Evolutionary conservation across 768 basidiomycete genomes (phyloP).

Genomic region (Chalciporus sphaerocephalus): DNA sequence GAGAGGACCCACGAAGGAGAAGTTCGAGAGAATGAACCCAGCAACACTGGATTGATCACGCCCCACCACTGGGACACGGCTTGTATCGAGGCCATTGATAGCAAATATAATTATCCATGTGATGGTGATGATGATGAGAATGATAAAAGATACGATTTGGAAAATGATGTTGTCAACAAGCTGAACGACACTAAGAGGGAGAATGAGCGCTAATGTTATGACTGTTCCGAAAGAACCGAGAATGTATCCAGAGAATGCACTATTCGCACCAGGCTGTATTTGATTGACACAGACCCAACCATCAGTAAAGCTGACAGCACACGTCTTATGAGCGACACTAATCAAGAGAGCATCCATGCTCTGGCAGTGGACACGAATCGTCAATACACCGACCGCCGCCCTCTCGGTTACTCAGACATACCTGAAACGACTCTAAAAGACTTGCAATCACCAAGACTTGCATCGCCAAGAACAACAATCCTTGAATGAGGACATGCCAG

Average conservation of each 20-base stretch:
- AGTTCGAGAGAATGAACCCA: constrained; percentile 24
- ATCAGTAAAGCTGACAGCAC: constrained; percentile 21
- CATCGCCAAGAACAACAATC: constrained; percentile 18
- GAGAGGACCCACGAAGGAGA: constrained; percentile 18
- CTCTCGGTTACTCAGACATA: not conserved
- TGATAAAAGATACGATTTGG: constrained; percentile 20
- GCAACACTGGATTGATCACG: constrained; percentile 17
- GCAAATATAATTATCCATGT: constrained; percentile 17
- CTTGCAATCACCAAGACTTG: constrained; percentile 22
- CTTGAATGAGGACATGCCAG: constrained; percentile 21
- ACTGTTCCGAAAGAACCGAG: constrained; percentile 23
- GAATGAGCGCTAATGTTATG: constrained; percentile 13
- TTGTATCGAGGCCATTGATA: constrained; percentile 8
- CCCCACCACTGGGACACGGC: constrained; percentile 14
- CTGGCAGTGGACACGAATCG: constrained; percentile 3
- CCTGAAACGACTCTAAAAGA: constrained; percentile 25
- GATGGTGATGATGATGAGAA: constrained; percentile 18
- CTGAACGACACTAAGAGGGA: constrained; percentile 23
- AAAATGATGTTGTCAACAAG: constrained; percentile 25
- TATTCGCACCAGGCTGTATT: constrained; percentile 3
- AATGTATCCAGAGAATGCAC: constrained; percentile 21
- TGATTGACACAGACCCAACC: constrained; percentile 20
- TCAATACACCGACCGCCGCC: not conserved
- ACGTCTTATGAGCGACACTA: constrained; percentile 23
- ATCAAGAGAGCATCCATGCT: constrained; percentile 24